A percentile compares a stretch with the other conserved stretches of the same genome.
Evolutionary conservation across 2,329 filamentous ascomycete species (phyloP).

Genomic region (Sporothrix pseudoabietina): DNA sequence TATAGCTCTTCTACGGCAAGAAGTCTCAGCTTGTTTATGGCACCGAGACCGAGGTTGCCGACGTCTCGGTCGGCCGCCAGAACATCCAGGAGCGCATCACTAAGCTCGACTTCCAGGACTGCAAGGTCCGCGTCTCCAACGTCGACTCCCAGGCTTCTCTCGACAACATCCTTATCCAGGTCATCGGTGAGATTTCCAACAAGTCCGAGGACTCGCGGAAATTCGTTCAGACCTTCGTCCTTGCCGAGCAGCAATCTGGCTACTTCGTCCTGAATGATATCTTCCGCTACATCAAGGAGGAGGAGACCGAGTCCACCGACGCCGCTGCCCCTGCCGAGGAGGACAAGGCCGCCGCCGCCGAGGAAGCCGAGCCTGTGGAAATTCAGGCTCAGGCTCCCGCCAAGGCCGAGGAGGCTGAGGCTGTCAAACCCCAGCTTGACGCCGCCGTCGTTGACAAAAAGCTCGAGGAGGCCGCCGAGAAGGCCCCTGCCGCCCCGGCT

Average conservation of each 20-base stretch:
- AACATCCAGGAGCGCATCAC: conserved; percentile 94
- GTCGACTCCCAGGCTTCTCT: conserved; percentile 94
- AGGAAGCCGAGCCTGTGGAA: conserved; percentile 42
- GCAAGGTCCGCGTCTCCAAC: conserved; percentile 97
- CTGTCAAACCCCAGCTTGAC: conserved; percentile 44
- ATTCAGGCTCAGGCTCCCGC: conserved; percentile 39
- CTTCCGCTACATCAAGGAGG: conserved; percentile 87
- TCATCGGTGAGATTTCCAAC: conserved; percentile 97
- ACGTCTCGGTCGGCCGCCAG: conserved; percentile 85
- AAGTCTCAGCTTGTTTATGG: conserved; percentile 93
- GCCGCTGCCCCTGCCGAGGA: conserved; percentile 37
- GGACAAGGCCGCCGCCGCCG: conserved; percentile 35
- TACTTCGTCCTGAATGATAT: conserved; percentile 99
- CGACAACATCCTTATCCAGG: conserved; percentile 94
- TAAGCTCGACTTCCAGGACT: conserved; percentile 90
- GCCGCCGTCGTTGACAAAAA: conserved; percentile 69
- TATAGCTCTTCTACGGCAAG: conserved; percentile 89
- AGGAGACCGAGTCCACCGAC: conserved; percentile 70
- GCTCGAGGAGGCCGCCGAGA: conserved; percentile 62
- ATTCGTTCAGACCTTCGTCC: conserved; percentile 96
- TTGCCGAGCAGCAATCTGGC: conserved; percentile 92
- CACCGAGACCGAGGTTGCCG: conserved; percentile 82
- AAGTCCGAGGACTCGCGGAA: conserved; percentile 88
- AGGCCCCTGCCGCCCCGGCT: conserved; percentile 48
- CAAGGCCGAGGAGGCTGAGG: conserved; percentile 36